Evolutionary conservation across 768 basidiomycete genomes (phyloP).

Genomic region (Suillus bovinus): DNA sequence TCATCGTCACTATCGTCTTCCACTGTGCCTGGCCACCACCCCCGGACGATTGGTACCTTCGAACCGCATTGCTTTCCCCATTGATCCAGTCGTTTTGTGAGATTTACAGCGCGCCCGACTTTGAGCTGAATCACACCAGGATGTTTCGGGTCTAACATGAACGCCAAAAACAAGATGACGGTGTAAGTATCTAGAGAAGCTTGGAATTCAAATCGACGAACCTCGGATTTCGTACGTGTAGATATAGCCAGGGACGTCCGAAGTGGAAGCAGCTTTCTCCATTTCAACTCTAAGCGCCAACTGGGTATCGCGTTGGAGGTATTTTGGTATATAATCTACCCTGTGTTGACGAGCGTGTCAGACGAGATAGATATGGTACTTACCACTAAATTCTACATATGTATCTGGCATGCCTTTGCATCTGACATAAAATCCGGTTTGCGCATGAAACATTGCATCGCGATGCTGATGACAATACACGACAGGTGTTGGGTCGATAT

Average conservation of each 20-base stretch:
- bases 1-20: conserved; percentile 38
- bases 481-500: conserved; percentile 28
- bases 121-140: conserved; percentile 61
- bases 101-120: conserved; percentile 76
- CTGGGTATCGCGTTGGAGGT: conserved; percentile 62
- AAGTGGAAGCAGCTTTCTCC: conserved; percentile 49
- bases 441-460: conserved; percentile 47
- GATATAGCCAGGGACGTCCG: conserved; percentile 75
- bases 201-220: conserved; percentile 30
- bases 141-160: conserved; percentile 30
- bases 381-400: conserved; percentile 63
- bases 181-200: conserved; percentile 11
- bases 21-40: conserved; percentile 67
- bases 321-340: conserved; percentile 69
- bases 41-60: conserved; percentile 70
- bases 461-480: conserved; percentile 68
- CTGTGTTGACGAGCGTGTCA: conserved; percentile 9
- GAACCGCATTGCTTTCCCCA: conserved; percentile 84
- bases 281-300: conserved; percentile 55
- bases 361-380: conserved; percentile 15
- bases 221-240: conserved; percentile 82
- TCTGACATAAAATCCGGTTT: conserved; percentile 58
- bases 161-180: neutral
- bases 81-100: conserved; percentile 70
- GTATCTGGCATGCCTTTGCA: conserved; percentile 37